Evolutionary conservation across 495 filamentous ascomycete genomes (phyloP).

Genomic region (Lindgomyces ingoldianus): DNA sequence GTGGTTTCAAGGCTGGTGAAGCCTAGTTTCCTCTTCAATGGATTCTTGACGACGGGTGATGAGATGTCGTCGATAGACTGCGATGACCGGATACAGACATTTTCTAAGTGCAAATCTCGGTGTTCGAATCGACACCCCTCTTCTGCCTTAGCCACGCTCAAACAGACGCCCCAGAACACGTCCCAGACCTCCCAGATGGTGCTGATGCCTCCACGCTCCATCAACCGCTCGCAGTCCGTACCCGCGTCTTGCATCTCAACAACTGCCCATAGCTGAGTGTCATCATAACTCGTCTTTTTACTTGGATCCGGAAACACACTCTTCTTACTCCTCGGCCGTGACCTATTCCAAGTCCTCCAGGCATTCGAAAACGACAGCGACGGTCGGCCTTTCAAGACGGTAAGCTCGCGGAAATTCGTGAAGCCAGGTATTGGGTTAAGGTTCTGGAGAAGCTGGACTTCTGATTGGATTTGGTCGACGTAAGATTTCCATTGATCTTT

Average conservation of each 20-base stretch:
- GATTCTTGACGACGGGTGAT: conserved; percentile 15
- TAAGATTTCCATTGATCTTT: conserved; percentile 45
- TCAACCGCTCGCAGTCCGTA: conserved; percentile 67
- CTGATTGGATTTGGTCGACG: conserved; percentile 60
- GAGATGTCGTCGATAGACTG: background rate
- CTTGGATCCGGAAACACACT: conserved; percentile 65
- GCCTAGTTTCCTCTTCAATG: conserved; percentile 58
- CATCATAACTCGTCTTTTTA: conserved; percentile 46
- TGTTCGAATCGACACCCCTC: conserved; percentile 78
- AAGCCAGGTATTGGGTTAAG: conserved; percentile 84
- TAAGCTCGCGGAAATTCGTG: conserved; percentile 79
- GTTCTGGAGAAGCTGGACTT: conserved; percentile 73
- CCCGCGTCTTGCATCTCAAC: conserved; percentile 89
- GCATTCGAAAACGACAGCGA: conserved; percentile 64
- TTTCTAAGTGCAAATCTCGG: conserved; percentile 84
- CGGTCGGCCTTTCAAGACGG: conserved; percentile 70
- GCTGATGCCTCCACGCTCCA: conserved; percentile 45
- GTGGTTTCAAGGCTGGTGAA: conserved; percentile 73
- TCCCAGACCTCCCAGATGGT: conserved; percentile 70
- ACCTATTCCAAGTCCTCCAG: conserved; percentile 61
- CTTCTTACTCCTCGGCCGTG: conserved; percentile 58
- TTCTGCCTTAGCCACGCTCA: conserved; percentile 77
- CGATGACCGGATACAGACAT: conserved; percentile 66
- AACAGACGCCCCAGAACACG: conserved; percentile 77
- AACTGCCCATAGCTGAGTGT: conserved; percentile 73